phyloP scores from a whole-genome alignment of 2,329 filamentous ascomycete species.

The Talaromyces rugulosus region DNA sequence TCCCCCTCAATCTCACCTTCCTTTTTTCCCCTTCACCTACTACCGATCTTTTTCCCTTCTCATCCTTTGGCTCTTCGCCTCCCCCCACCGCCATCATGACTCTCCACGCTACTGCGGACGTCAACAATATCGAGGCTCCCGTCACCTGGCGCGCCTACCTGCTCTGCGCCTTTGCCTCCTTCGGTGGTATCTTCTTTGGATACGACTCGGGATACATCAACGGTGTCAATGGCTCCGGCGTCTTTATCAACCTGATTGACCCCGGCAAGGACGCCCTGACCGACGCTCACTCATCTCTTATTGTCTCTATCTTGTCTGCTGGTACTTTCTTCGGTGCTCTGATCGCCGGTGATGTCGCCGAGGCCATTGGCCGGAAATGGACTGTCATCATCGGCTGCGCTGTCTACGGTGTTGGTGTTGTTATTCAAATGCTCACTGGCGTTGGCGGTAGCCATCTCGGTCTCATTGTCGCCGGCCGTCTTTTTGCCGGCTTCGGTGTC shows the following conservation, averaged over 20 bases:
- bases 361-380: constrained; percentile 61
- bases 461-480: constrained; percentile 67
- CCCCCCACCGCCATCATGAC: neutral
- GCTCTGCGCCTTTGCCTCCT: constrained; percentile 58
- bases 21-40: neutral
- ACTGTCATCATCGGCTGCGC: constrained; percentile 68
- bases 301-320: constrained; percentile 72
- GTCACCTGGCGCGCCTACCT: constrained; percentile 57
- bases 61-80: neutral
- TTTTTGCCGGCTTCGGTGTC: constrained; percentile 72
- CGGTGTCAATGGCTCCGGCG: constrained; percentile 49
- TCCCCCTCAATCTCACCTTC: neutral
- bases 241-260: constrained; percentile 43
- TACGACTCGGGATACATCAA: constrained; percentile 57
- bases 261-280: constrained; percentile 37
- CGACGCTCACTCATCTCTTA: constrained; percentile 53
- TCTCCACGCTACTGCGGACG: constrained; percentile 42
- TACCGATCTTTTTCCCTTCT: neutral
- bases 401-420: constrained; percentile 66
- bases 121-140: constrained; percentile 54
- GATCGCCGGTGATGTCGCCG: constrained; percentile 72
- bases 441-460: constrained; percentile 53
- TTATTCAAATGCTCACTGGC: constrained; percentile 59
- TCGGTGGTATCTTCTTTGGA: constrained; percentile 59
- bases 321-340: constrained; percentile 76